Base-by-base conservation (phyloP, 176 grass and related monocot genomes). In the Bolboschoenus planiculmis region DNA sequence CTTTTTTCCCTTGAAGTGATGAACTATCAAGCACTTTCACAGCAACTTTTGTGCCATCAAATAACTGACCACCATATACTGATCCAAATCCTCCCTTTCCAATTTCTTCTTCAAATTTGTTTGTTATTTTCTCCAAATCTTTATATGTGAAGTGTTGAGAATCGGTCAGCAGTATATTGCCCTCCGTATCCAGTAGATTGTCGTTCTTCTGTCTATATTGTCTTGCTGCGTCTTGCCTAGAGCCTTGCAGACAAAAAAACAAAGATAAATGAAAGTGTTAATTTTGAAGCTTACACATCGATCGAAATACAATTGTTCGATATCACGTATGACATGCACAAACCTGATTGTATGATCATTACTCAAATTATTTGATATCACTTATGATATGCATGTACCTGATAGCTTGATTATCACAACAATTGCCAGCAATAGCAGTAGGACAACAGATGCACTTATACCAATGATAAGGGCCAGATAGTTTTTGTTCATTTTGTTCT, bases 41-140 rank as follows among this genome's bases (percentile, higher is more conserved):
- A 31, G 73, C 84, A 36, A 85, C 84, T 34, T 51, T 29, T 15
- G 56, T 64, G n/a, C 72, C 54, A 35, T 36, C 47, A 63, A 78
- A 48, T 51, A 79, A 24, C 84, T n/a, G n/a, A n/a, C n/a, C 84
- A 66, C n/a, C 73, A 36, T 66, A 85, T 10, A 85, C 72, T 26
- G 53, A 36, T 34, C 72, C 84, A 79, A 79, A 85, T 36, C 72
- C 73, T 64, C 84, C 84, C 50, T 63, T 43, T 18, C 84, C 84
- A 50, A 85, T 79, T 43, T 36, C 27, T 79, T 53, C 30, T n/a
- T n/a, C 18, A 66, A 78, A 85, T 33, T 79, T 34, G n/a, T n/a
- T n/a, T n/a, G n/a, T n/a, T n/a, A n/a, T n/a, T n/a, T n/a, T n/a
- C n/a, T 64, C 13, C 54, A 85, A 57, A 20, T 85, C 39, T 46